Evolutionary conservation across 2,329 filamentous ascomycete genomes (phyloP), one percentile per base, ranked within the genome.

Genomic region (Teratosphaeria nubilosa): DNA sequence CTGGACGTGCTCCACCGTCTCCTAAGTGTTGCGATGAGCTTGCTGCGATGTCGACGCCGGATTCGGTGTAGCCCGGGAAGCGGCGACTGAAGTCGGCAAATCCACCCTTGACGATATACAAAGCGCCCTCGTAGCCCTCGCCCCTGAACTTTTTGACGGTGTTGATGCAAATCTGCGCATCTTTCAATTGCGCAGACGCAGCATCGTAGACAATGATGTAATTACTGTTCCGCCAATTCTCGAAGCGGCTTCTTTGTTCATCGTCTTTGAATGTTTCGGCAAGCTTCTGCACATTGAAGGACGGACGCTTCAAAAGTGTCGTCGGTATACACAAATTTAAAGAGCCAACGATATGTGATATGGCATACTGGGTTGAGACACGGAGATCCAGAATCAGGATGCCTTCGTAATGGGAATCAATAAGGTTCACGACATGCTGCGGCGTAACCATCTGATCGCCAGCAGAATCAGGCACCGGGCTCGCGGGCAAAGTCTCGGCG

Each of bases 321-420:
- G 94, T 97, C 0, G 94, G 94, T 60, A 97, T 95, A 69, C 94
- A 97, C 5, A 99, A 78, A 69, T 95, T 97, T 32, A 99, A 75
- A 0, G 92, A 90, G n/a, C 86, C 86, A 54, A 80, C 76, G 57
- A 97, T 88, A 31, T 88, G 84, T 24, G 88, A 86, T 52, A 83
- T 80, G 0, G 85, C 82, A 69, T 87, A 96, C 64, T 92, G 90
- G 22, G 91, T 90, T 30, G 86, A 89, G 0, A 95, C 91, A 45
- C 94, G 84, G 24, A 97, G 82, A 70, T 99, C 94, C 4, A 99
- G 76, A 1, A 97, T 70, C 32, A 99, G 76, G 0, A 89, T 73
- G 53, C 81, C 73, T 48, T 81, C 75, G 59, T 10, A 73, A 69
- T 34, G 58, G 2, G 77, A 76, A 51, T 76, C 72, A 6, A 81